A percentile compares a stretch with the other conserved stretches of the same genome.
These are phyloP conservation scores for Dionaea muscipula DNA, from an alignment of 179 eudicot species.

Conservation along the genomic window DNA sequence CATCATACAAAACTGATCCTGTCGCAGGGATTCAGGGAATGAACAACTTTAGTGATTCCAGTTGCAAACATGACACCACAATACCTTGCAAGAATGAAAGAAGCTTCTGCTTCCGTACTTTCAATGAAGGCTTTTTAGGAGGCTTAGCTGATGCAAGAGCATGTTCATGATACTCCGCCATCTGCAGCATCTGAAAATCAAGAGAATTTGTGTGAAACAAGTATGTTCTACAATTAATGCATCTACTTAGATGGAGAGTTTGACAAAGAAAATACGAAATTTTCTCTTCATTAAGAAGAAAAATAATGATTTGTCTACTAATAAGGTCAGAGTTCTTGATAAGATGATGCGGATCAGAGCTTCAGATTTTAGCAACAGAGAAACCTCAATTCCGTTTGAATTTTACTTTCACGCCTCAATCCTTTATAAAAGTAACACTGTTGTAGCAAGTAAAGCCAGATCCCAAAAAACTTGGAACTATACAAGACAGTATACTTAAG, in stretches of 20 bases:
- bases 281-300: too few relatives aligned
- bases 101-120: slow-evolving; percentile 79
- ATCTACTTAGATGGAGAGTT: too few relatives aligned
- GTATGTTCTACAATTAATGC: too few relatives aligned
- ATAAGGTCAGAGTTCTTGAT: too few relatives aligned
- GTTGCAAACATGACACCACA: neutral
- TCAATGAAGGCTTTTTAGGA: slow-evolving; percentile 68
- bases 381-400: neutral
- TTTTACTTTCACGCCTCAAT: neutral
- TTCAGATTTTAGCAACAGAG: neutral
- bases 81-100: slow-evolving; percentile 82
- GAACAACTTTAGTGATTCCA: neutral
- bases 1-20: neutral
- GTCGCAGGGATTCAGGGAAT: neutral
- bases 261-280: too few relatives aligned
- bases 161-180: slow-evolving; percentile 79
- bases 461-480: too few relatives aligned
- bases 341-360: neutral
- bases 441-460: too few relatives aligned
- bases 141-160: slow-evolving; percentile 60
- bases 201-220: slow-evolving; percentile 6
- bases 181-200: slow-evolving; percentile 72
- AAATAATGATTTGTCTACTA: too few relatives aligned
- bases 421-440: too few relatives aligned
- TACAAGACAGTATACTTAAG: too few relatives aligned